Base-by-base conservation (phyloP, 163 green algal genomes). In the Chlamydomonas reinhardtii region DNA sequence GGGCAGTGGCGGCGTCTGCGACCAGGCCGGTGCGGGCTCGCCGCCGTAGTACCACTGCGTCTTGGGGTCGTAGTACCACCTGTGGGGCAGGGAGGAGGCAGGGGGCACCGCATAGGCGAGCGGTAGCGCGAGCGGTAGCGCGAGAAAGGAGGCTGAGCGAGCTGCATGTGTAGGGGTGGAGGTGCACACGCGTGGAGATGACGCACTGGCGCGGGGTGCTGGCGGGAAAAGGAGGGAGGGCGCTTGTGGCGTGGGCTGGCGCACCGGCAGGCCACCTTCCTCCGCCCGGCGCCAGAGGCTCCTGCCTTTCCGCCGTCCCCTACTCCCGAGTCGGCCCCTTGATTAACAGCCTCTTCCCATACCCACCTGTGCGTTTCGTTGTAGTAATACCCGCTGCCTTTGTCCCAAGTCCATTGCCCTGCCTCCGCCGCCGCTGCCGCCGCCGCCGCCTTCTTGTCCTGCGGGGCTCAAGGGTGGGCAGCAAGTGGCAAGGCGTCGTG, bases 51-150 rank as follows among this genome's bases (percentile, higher is more conserved):
- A 94, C 73, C 80, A 93, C 14, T 75, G 27, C 2, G 90, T 93
- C 78, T 93, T 92, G n/a, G 81, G 82, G 75, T 94, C 92, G 59
- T 92, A 94, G 71, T 94, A 94, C 88, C 87, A 92, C 56, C 91
- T 94, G 82, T 29, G 19, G 48, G 17, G 48, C 17, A 19, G 48
- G 48, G 48, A 17, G 48, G 48, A 17, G 9, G 48, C 11, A 17
- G 43, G 43, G 11, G 43, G 74, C 12, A 27, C 31, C 70, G 0
- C 2, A 14, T 4, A 74, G 15, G 34, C 12, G 69, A 5, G 24
- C 14, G 17, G 19, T 14, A 74, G 2, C 4, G 56, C 16, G n/a
- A 56, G 32, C 2, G 32, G 19, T 31, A 14, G 3, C 4, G 17
- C 1, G 17, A 31, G 2, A 6, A 31, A 34, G 32, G 19, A 31